Percentiles rank a stretch among this genome's conserved stretches.
phyloP scores from a whole-genome alignment of 106 monocot species.

The Dioscorea dumetorum region DNA sequence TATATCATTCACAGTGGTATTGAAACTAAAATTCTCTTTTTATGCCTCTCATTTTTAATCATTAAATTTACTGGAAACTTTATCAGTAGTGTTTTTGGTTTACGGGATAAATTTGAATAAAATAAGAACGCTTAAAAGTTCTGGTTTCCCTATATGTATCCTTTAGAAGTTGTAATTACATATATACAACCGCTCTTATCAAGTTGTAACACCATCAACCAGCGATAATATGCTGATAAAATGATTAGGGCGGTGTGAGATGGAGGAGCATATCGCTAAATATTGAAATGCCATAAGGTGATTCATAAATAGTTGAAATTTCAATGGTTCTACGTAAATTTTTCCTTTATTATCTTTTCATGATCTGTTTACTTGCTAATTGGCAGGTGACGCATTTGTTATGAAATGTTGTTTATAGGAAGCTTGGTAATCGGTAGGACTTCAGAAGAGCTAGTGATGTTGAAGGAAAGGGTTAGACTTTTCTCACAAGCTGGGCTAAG shows the following conservation, averaged over 20 bases:
- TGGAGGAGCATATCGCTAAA: neutral
- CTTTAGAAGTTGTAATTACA: too few relatives aligned
- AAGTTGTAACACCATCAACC: too few relatives aligned
- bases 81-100: neutral
- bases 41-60: neutral
- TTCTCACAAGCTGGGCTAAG: conserved; percentile 51
- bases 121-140: too few relatives aligned
- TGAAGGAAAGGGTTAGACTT: conserved; percentile 54
- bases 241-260: too few relatives aligned
- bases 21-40: neutral
- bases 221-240: too few relatives aligned
- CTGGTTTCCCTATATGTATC: too few relatives aligned
- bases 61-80: neutral
- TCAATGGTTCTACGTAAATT: neutral
- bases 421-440: conserved; percentile 86
- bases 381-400: conserved; percentile 1
- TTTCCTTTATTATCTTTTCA: neutral
- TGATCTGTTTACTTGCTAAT: neutral
- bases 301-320: neutral
- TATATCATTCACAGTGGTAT: neutral
- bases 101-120: too few relatives aligned
- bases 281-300: neutral
- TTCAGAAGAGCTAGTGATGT: conserved; percentile 33
- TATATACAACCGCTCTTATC: too few relatives aligned
- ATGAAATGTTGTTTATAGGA: conserved; percentile 43